Evolutionary conservation across 2,329 filamentous ascomycete genomes (phyloP), one percentile per base, ranked within the genome.

Genomic region (Ophiosphaerella korrae): DNA sequence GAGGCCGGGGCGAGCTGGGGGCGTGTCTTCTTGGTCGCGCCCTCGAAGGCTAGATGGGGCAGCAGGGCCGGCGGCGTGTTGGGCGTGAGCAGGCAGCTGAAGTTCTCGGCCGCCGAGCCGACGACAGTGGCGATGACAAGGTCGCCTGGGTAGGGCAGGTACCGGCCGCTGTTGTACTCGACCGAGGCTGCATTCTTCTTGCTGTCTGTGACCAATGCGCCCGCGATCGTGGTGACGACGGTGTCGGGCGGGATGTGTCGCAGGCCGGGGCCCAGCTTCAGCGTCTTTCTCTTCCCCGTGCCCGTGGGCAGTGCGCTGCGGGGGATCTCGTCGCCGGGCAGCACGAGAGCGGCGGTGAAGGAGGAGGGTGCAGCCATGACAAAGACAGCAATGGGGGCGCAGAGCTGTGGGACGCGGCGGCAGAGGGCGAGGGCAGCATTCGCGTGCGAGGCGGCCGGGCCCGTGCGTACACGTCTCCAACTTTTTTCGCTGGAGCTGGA

Each of bases 1-100:
- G 90, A 86, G 33, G 91, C 91, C 12, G 84, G 68, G 24, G 81
- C 78, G 37, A 97, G 83, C 57, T 90, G 82, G 0, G 94, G 94
- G 1, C 92, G 83, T 2, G 90, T 96, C 77, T 97, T 97, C 74
- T 92, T 94, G 38, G 88, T 91, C 14, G 92, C 94, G 57, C 87
- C 86, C 75, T 97, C 93, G 72, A 99, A 99, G n/a, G 92, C 85
- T 16, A 97, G 82, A 60, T 96, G 89, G 0, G 90, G 91, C 1
- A 97, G 85, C 14, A 89, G 79, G 1, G 89, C 91, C 53, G 77
- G 75, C 1, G 81, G 76, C 5, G 82, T 83, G 65, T 85, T 78
- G 7, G 82, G 81, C 24, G 90, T 88, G 45, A 97, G 81, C 61
- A 82, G 81, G 72, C 92, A 92, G 74, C 89, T 87, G 80, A 90